Percentiles rank a stretch among this genome's conserved stretches.
Conservation (phyloP, 2,329 filamentous ascomycete genomes). For the Amphichorda felina region DNA sequence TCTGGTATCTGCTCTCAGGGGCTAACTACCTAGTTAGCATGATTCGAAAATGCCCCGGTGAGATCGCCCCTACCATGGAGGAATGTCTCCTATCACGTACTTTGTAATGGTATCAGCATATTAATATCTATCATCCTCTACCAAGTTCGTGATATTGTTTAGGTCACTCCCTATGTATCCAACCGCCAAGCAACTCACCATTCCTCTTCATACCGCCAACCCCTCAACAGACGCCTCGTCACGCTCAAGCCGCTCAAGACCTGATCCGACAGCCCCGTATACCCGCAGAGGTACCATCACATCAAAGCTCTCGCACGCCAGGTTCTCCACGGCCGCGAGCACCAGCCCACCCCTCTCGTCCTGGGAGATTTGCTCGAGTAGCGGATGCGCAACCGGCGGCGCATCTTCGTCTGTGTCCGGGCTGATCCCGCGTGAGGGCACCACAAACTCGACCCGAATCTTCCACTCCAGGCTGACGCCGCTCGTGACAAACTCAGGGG, state of each 20-base stretch:
- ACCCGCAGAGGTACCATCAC: constrained; percentile 75
- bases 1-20: too few relatives aligned
- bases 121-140: too few relatives aligned
- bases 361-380: constrained; percentile 69
- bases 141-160: too few relatives aligned
- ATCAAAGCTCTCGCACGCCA: constrained; percentile 84
- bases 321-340: constrained; percentile 63
- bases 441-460: constrained; percentile 84
- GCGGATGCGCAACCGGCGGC: constrained; percentile 18
- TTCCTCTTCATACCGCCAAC: constrained; percentile 19
- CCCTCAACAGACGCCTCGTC: constrained; percentile 40
- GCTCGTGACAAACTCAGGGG: constrained; percentile 85
- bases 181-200: background rate
- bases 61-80: too few relatives aligned
- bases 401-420: too few relatives aligned
- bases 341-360: constrained; percentile 68
- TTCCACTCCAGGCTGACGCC: constrained; percentile 84
- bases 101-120: too few relatives aligned
- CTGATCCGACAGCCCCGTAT: constrained; percentile 53
- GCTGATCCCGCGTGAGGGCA: constrained; percentile 53
- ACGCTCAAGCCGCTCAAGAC: constrained; percentile 42
- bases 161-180: too few relatives aligned
- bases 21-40: too few relatives aligned
- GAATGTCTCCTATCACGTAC: too few relatives aligned
- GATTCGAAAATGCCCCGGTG: too few relatives aligned